Percentiles rank a stretch among this genome's conserved stretches.
These are phyloP conservation scores for Ganoderma lucidum DNA, from an alignment of 1,284 basidiomycete genomes.

Conservation along the genomic window DNA sequence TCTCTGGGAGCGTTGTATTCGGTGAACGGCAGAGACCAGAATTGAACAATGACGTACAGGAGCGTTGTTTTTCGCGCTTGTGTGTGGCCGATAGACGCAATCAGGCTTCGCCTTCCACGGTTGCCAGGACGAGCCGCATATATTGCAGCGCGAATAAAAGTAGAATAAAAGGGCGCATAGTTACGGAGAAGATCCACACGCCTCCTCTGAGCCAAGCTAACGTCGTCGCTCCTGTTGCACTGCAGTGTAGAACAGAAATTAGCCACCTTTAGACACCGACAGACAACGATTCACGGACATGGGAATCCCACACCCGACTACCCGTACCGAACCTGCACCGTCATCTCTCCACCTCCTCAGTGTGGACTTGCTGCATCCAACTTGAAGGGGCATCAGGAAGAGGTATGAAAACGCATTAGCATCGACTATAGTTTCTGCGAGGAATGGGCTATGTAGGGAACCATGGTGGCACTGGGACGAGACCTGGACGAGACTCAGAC, in stretches of 20 bases:
- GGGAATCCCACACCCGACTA: neutral
- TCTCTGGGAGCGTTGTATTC: neutral
- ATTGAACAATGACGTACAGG: neutral
- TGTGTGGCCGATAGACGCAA: neutral
- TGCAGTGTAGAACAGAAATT: neutral
- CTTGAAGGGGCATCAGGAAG: neutral
- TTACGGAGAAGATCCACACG: neutral
- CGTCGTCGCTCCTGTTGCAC: neutral
- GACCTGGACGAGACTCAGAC: too few relatives aligned
- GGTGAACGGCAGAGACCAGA: neutral
- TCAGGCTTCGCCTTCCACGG: neutral
- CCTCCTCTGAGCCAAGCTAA: neutral
- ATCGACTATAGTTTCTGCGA: neutral
- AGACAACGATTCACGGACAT: neutral
- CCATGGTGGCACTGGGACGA: neutral
- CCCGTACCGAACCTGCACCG: neutral
- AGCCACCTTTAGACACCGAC: neutral
- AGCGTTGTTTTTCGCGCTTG: neutral
- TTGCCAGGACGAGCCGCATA: neutral
- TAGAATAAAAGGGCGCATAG: neutral
- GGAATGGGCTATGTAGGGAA: neutral
- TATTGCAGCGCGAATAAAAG: neutral
- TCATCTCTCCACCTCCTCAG: neutral
- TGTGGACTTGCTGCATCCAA: neutral
- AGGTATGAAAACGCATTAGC: too few relatives aligned